phyloP scores from a whole-genome alignment of 768 basidiomycete species.

The Baorangia bicolor region DNA sequence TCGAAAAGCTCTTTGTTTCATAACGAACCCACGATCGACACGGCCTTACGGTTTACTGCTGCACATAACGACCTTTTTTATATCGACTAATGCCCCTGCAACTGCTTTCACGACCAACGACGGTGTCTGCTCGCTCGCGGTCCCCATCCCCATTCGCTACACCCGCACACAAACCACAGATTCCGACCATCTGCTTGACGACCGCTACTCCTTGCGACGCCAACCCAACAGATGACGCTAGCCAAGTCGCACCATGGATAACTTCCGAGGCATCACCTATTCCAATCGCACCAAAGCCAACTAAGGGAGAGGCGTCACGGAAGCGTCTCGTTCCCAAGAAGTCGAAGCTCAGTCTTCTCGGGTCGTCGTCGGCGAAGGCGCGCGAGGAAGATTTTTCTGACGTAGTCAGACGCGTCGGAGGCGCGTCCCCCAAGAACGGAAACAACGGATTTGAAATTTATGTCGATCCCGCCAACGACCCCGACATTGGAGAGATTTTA shows the following conservation, averaged over 20 bases:
- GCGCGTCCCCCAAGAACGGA: constrained; percentile 19
- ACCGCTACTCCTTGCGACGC: constrained; percentile 62
- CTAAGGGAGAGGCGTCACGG: constrained; percentile 26
- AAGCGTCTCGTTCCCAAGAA: constrained; percentile 72
- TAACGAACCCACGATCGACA: constrained; percentile 28
- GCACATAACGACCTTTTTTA: constrained; percentile 27
- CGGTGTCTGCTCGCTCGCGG: constrained; percentile 24
- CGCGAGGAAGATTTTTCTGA: constrained; percentile 56
- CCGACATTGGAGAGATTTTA: constrained; percentile 65
- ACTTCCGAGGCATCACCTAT: constrained; percentile 6
- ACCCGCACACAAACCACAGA: constrained; percentile 28
- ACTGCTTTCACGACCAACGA: constrained; percentile 31
- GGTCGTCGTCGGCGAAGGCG: constrained; percentile 28
- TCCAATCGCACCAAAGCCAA: constrained; percentile 32
- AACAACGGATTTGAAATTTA: constrained; percentile 66
- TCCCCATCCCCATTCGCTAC: constrained; percentile 31
- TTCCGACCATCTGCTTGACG: constrained; percentile 69
- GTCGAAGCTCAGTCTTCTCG: constrained; percentile 57
- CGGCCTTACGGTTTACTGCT: constrained; percentile 14
- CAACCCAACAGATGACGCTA: constrained; percentile 33
- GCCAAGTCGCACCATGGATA: constrained; percentile 27
- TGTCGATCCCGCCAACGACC: constrained; percentile 64
- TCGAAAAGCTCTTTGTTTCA: constrained; percentile 16
- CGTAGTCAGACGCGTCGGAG: constrained; percentile 51
- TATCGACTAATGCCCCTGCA: constrained; percentile 31